Evolutionary conservation across 2,329 filamentous ascomycete genomes (phyloP), one percentile per base, ranked within the genome.

Genomic region (Fusarium phyllophilum): DNA sequence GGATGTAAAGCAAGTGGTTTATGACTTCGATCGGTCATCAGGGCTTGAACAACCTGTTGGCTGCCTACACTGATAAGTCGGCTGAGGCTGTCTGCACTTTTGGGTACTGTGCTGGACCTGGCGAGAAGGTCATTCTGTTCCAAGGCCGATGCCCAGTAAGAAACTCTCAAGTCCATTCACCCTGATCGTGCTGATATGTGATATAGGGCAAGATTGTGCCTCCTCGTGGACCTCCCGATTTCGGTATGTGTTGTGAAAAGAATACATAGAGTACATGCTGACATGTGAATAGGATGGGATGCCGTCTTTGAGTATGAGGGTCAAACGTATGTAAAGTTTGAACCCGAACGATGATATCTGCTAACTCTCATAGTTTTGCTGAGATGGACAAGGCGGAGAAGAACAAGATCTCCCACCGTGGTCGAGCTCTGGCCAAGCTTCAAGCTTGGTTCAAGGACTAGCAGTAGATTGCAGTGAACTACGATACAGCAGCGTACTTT

Each of bases 71-170:
- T 34, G 94, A 99, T 84, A 98, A 98, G 83, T 93, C 92, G 49
- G 95, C 95, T 49, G 91, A 97, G 83, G 96, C 96, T 24, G 93
- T 99, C 51, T 98, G 96, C 84, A 99, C 96, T 2, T 99, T 99
- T 84, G 96, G 92, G 31, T 98, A 97, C 84, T 96, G 90, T 62
- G 89, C 91, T 73, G 96, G 96, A 0, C 96, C 95, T 9, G 95
- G 94, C 6, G 87, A 94, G 60, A 91, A 97, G 79, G 92, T 94
- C 4, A 87, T 97, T 34, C 86, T 98, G 22, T 99, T 99, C 84
- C 95, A 99, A 83, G 96, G 96, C 14, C 88, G 94, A 68, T 98
- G 95, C 18, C 88, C 93, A 77, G 93, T 94, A 84, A 80, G 87
- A 82, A 38, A 18, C 29, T 11, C 46, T 26, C 6, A 12, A 42